Evolutionary conservation across 306 rosid genomes (phyloP).

Genomic region (Luffa aegyptiaca): DNA sequence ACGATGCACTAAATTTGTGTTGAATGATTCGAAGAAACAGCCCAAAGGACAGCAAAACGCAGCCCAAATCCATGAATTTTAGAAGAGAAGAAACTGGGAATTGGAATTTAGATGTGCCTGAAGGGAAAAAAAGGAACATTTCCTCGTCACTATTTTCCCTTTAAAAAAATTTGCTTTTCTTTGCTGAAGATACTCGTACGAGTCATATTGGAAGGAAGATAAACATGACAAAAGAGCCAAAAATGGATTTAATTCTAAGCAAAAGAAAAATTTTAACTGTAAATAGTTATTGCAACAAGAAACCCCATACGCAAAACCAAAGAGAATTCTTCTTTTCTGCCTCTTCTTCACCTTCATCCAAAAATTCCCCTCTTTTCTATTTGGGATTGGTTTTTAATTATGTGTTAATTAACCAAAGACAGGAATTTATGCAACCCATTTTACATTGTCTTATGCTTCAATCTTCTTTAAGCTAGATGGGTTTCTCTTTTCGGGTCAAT

Average conservation of each 20-base stretch:
- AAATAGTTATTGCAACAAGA: conserved; percentile 28
- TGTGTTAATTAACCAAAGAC: not conserved
- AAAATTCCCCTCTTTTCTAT: conserved; percentile 10
- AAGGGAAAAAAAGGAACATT: not conserved
- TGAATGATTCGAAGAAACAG: not conserved
- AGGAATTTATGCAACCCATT: conserved; percentile 2
- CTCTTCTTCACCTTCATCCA: not conserved
- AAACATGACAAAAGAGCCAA: conserved; percentile 14
- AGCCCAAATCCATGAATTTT: not conserved
- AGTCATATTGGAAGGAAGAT: not conserved
- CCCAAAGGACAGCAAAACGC: not conserved
- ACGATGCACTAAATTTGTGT: not conserved
- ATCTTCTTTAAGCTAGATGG: conserved; percentile 19
- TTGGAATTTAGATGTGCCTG: not conserved
- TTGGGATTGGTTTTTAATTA: not conserved
- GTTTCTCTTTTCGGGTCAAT: conserved; percentile 29
- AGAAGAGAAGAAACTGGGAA: not conserved
- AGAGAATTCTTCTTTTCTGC: not conserved
- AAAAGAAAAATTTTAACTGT: conserved; percentile 7
- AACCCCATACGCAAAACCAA: conserved; percentile 11
- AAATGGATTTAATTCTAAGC: conserved; percentile 6
- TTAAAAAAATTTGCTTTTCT: not conserved
- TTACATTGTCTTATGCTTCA: conserved; percentile 22
- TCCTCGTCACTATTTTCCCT: not conserved
- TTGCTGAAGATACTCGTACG: conserved; percentile 8